Base-by-base conservation (phyloP, 345 rosid genomes). In the Bretschneidera sinensis region DNA sequence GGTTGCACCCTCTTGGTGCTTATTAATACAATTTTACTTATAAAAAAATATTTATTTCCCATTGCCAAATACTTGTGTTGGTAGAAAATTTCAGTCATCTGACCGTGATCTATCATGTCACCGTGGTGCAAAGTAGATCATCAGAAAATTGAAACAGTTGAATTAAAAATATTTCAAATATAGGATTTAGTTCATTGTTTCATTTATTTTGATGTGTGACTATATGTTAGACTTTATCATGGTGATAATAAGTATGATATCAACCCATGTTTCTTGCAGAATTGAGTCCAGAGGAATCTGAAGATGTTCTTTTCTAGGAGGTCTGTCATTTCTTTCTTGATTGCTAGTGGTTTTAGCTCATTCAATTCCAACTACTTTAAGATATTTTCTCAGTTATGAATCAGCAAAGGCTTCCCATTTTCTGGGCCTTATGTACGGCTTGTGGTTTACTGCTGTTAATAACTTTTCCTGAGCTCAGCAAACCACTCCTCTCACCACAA, bases 221-320 rank as follows among this genome's bases (percentile, higher is more conserved):
- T n/a, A 2, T 33, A 6, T 59, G 14, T 53, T 20, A 17, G 15
- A 16, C 21, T 54, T 60, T 31, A 31, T 31, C 9, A 31, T 39
- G 45, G 24, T 45, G 49, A 54, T 65, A 35, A 34, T 64, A 55
- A 43, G 52, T 33, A 54, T 67, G 52, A 60, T 20, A 39, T 5
- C 7, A 43, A 34, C 65, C 35, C 54, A 39, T 39, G 45, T 35
- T 68, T 63, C 34, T 67, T 62, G 78, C 84, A 94, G 99, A 94
- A 75, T 60, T 94, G 73, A 89, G 95, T 71, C 81, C 86, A 23
- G 99, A 94, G 84, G 96, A 94, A 74, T 89, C 96, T 10, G 99
- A 94, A 74, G 99, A 94, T 69, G 96, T 94, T 73, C 92, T 94
- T 54, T 94, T 94, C 69, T 90, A 94, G 83, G 99, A 94, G 99